Evolutionary conservation across 805 yeast species (phyloP), one percentile per base, ranked within the genome.

Genomic region (Jamesozyma piceae): DNA sequence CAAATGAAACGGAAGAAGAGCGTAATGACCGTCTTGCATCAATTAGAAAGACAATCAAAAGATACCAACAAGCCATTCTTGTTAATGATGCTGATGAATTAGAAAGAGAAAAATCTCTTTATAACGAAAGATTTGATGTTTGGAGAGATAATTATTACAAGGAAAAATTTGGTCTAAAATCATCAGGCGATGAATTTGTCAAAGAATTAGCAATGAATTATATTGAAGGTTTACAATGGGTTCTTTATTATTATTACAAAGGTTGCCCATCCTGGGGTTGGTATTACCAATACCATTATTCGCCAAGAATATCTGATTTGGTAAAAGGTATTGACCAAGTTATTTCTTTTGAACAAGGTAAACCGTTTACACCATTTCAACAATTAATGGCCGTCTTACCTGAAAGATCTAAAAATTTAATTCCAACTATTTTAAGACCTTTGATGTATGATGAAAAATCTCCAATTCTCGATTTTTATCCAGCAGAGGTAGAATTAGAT

Each of bases 311-410:
- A 45, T 86, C 96, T 4, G 97, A 90, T 64, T 71, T 90, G 47
- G 63, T 73, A 28, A 67, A 71, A 44, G 97, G 96, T 38, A 69
- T 90, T 42, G 74, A 79, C 38, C 74, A 75, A 42, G 65, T 73
- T 46, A 71, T 84, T 44, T 60, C 68, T 28, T 88, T 89, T 53
- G 78, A 80, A 14, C 62, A 70, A 49, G 89, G 95, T 5, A 60
- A 60, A 4, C 98, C 98, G 0, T 87, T 92, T 68, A 76, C 69
- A 46, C 98, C 98, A 10, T 90, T 86, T 63, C 90, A 92, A 61
- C 98, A 92, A 67, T 73, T 92, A 54, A 92, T 90, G 98, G 90
- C 95, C 17, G 98, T 92, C 19, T 69, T 92, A 50, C 98, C 98
- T 1, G 95, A 90, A 19, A 78, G 97, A 69, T 88, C 97, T 3